These are phyloP conservation scores for Chrysoporthe cubensis DNA, from an alignment of 2,329 filamentous ascomycete species.

Conservation along the genomic window DNA sequence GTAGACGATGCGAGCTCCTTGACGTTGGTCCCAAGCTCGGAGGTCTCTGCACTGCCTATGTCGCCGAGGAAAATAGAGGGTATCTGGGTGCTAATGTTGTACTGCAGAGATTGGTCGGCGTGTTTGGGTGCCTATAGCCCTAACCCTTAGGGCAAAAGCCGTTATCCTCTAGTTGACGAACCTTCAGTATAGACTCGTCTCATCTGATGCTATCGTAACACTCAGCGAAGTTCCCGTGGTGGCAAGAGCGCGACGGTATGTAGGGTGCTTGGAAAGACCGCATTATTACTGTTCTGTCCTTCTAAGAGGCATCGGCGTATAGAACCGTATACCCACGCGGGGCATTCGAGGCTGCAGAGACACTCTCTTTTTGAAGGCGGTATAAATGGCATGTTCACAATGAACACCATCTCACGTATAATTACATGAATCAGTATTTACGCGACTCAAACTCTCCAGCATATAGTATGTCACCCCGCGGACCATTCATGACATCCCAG, in stretches of 20 bases:
- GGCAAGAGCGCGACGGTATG: neutral
- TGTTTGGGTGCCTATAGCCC: too few relatives aligned
- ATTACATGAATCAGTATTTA: neutral
- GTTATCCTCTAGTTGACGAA: too few relatives aligned
- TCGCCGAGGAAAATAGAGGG: too few relatives aligned
- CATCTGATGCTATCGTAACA: neutral
- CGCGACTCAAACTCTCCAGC: conserved; percentile 45
- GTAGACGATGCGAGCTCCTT: too few relatives aligned
- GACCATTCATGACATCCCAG: conserved; percentile 52
- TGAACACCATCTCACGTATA: neutral
- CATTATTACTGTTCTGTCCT: neutral
- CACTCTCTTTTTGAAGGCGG: neutral
- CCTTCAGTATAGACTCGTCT: too few relatives aligned
- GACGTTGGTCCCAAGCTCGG: too few relatives aligned
- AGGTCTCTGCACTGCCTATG: too few relatives aligned
- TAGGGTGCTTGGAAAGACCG: neutral
- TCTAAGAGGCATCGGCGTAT: neutral
- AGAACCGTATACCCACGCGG: neutral
- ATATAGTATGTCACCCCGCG: conserved; percentile 47
- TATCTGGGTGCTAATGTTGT: too few relatives aligned
- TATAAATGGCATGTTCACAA: too few relatives aligned
- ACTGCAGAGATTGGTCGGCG: too few relatives aligned
- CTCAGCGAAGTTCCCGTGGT: neutral
- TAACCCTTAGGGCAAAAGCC: too few relatives aligned
- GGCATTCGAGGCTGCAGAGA: neutral